These are phyloP conservation scores for Nakaseomyces bracarensis DNA, from an alignment of 1,139 yeast genomes.

Conservation along the genomic window DNA sequence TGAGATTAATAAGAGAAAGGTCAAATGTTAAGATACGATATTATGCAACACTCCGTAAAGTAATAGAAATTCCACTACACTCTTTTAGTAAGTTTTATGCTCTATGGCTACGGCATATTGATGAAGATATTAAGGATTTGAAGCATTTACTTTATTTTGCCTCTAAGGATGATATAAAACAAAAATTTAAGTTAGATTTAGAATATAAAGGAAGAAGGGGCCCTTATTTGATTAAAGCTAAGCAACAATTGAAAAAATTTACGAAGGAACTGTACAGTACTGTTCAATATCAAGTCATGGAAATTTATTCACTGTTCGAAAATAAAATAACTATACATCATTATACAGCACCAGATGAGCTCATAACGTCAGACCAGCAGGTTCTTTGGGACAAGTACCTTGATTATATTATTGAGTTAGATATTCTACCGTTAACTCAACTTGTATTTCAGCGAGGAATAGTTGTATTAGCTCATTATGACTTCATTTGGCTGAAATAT, in stretches of 20 bases:
- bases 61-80: constrained; percentile 67
- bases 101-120: constrained; percentile 37
- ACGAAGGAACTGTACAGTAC: constrained; percentile 30
- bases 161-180: constrained; percentile 25
- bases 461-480: constrained; percentile 27
- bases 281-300: constrained; percentile 28
- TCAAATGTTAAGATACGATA: constrained; percentile 30
- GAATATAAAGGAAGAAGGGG: constrained; percentile 24
- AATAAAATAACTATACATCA: constrained; percentile 22
- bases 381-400: constrained; percentile 26
- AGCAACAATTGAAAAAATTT: constrained; percentile 24
- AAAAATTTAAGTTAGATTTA: constrained; percentile 29
- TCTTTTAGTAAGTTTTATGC: constrained; percentile 60
- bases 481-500: constrained; percentile 28
- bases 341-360: constrained; percentile 25
- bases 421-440: constrained; percentile 18
- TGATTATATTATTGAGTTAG: constrained; percentile 22
- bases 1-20: constrained; percentile 44
- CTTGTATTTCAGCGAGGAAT: constrained; percentile 30
- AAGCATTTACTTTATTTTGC: constrained; percentile 28
- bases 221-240: constrained; percentile 26
- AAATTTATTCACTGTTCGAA: constrained; percentile 28
- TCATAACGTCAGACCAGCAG: constrained; percentile 22
- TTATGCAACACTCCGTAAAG: constrained; percentile 44
- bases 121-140: constrained; percentile 32